These are phyloP conservation scores for Eurotiales sp. DNA, from an alignment of 2,329 filamentous ascomycete species.

Conservation along the genomic window DNA sequence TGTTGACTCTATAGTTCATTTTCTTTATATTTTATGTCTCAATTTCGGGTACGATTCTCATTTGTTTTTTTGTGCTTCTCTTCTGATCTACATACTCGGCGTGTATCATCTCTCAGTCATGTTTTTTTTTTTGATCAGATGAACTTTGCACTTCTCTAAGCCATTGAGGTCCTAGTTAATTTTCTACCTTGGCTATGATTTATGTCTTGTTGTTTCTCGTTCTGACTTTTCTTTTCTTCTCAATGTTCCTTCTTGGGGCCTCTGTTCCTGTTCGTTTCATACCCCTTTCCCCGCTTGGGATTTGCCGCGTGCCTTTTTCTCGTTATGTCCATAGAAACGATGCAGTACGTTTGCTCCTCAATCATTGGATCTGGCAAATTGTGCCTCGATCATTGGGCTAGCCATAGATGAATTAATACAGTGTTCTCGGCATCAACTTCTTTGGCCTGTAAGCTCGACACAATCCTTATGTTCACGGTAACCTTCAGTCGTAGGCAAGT, in stretches of 20 bases:
- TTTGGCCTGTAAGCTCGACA: too few species aligned
- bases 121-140: neutral
- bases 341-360: neutral
- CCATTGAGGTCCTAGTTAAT: neutral
- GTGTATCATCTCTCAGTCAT: neutral
- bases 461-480: too few species aligned
- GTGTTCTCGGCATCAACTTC: neutral
- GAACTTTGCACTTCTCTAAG: neutral
- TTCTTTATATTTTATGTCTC: neutral
- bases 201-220: neutral
- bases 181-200: neutral
- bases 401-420: neutral
- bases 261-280: neutral
- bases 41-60: constrained; percentile 2
- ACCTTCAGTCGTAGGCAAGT: too few species aligned
- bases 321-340: neutral
- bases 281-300: neutral
- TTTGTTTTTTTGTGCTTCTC: neutral
- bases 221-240: neutral
- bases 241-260: neutral
- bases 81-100: neutral
- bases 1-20: too few species aligned
- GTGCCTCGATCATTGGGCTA: neutral
- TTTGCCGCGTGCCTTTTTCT: neutral
- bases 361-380: neutral